These are phyloP conservation scores for Plantago ovata DNA, from an alignment of 257 asterid species.

Conservation along the genomic window DNA sequence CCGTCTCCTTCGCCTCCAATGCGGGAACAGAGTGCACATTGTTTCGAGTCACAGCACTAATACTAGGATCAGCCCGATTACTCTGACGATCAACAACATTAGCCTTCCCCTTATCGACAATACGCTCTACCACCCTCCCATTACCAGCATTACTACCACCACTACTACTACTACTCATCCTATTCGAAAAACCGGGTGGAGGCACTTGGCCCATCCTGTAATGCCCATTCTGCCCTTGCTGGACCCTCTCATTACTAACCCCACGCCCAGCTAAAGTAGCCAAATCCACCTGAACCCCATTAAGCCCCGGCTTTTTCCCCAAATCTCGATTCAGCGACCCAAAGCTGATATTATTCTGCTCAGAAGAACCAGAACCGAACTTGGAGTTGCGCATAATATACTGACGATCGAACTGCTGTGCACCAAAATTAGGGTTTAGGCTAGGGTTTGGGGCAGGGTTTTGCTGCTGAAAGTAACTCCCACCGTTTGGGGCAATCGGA, in stretches of 20 bases:
- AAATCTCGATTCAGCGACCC: constrained; percentile 43
- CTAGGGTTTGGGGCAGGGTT: constrained; percentile 48
- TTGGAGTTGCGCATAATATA: background rate
- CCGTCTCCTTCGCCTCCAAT: constrained; percentile 39
- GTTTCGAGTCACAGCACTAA: constrained; percentile 23
- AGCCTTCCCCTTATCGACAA: constrained; percentile 32
- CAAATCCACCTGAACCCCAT: constrained; percentile 27
- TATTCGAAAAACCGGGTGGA: constrained; percentile 53
- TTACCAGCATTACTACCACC: constrained; percentile 22
- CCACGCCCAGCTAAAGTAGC: constrained; percentile 3
- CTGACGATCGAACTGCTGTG: constrained; percentile 40
- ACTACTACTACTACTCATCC: constrained; percentile 27
- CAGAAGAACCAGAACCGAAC: background rate
- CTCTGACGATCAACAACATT: background rate
- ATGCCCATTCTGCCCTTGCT: constrained; percentile 33
- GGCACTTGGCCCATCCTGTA: constrained; percentile 26
- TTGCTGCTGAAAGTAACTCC: constrained; percentile 42
- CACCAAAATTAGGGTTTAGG: constrained; percentile 33
- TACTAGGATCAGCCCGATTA: no score
- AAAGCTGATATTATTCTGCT: constrained; percentile 47
- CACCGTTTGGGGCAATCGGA: constrained; percentile 40
- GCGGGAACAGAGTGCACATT: constrained; percentile 33
- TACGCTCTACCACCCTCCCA: constrained; percentile 32
- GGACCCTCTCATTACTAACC: constrained; percentile 19
- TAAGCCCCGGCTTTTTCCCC: constrained; percentile 26